Evolutionary conservation across 805 yeast species (phyloP).

Genomic region (Suhomyces tanzawaensis): DNA sequence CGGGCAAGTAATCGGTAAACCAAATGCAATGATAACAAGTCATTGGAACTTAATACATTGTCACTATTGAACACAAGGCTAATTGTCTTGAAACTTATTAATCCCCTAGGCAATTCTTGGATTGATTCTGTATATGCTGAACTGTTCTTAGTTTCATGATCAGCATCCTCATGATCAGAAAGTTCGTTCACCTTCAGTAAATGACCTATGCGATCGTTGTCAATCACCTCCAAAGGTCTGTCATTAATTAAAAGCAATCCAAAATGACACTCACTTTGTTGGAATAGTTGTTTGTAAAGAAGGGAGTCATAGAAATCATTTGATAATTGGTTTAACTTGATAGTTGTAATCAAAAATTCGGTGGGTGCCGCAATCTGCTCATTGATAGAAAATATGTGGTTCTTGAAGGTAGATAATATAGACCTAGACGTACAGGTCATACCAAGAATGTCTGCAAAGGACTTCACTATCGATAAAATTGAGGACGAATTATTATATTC

Average conservation of each 20-base stretch:
- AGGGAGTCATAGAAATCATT: conserved; percentile 19
- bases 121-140: neutral
- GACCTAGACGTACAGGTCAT: conserved; percentile 27
- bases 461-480: conserved; percentile 32
- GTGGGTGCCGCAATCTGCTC: conserved; percentile 28
- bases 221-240: neutral
- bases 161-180: conserved; percentile 2
- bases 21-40: conserved; percentile 30
- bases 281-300: conserved; percentile 27
- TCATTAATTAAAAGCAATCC: conserved; percentile 31
- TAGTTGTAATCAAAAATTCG: conserved; percentile 26
- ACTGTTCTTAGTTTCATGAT: conserved; percentile 6
- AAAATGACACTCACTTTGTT: conserved; percentile 26
- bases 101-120: conserved; percentile 7
- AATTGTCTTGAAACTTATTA: conserved; percentile 15
- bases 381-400: conserved; percentile 29
- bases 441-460: conserved; percentile 32
- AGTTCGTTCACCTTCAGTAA: conserved; percentile 2
- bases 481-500: conserved; percentile 32
- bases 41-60: conserved; percentile 32
- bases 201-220: conserved; percentile 1
- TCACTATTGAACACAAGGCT: conserved; percentile 31
- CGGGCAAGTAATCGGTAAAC: conserved; percentile 20
- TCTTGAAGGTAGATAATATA: conserved; percentile 30
- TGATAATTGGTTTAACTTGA: conserved; percentile 16